Base-by-base conservation (phyloP, 192 early-diverging fungal genomes). In the Cladochytrium replicatum region DNA sequence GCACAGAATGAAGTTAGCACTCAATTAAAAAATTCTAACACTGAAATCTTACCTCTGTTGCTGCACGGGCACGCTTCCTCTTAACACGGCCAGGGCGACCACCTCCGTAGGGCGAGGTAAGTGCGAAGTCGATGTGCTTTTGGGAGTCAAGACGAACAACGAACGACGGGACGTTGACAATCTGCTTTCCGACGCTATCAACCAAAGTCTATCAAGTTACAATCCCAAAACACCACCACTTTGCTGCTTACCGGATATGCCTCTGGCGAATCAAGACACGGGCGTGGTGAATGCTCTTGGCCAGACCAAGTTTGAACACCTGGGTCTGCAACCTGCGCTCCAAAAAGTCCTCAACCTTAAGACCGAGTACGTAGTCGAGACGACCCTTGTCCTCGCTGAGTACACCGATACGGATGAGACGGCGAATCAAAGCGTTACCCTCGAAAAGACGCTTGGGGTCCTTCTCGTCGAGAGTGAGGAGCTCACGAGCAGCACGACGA, bases 401-500 rank as follows among this genome's bases (percentile, higher is more conserved):
- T 69, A 98, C 88, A 75, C 93, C 94, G 50, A 91, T 93, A 65
- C 92, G 88, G 60, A 98, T 94, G 69, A 98, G 80, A 63, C 94
- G 87, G 58, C 94, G 87, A 77, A 98, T 94, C 52, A 98, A 83
- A 31, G 93, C 94, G 73, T 98, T 98, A 76, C 94, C 94, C 80
- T 96, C 94, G 66, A 96, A 98, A 52, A 96, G 83, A 74, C 94
- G 92, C 54, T 87, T 84, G 59, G 94, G 87, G 72, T 94, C 90
- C 83, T 94, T 94, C 64, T 81, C 83, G 49, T 93, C 89, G 48
- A 96, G 78, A 49, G 88, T 96, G 58, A 98, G 78, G 54, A 98
- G 86, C 76, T 98, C 93, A 94, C 94, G 91, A 58, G 94, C 94
- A 54, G 94, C 94, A 96, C 94, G 94, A 81, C 94, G 94, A 63